These are phyloP conservation scores for Pseudozyma flocculosa DNA, from an alignment of 1,284 basidiomycete species.

Conservation along the genomic window DNA sequence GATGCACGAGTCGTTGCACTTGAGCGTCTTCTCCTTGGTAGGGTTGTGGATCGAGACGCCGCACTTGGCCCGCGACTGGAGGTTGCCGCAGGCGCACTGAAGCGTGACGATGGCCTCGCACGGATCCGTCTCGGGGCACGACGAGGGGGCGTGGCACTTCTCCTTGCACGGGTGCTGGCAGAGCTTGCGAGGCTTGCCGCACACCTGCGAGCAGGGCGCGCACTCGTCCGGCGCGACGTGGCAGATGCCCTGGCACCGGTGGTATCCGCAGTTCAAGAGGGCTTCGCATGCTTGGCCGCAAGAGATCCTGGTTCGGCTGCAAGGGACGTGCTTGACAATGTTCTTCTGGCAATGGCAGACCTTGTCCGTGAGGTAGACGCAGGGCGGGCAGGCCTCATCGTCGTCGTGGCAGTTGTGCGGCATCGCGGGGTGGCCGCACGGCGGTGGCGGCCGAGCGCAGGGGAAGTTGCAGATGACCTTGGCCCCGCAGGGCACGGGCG, in stretches of 20 bases:
- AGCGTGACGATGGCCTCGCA: slow-evolving; percentile 50
- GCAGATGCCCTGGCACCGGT: slow-evolving; percentile 49
- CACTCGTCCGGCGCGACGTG: slow-evolving; percentile 45
- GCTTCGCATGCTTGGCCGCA: slow-evolving; percentile 50
- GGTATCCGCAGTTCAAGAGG: slow-evolving; percentile 50
- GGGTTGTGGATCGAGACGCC: slow-evolving; percentile 35
- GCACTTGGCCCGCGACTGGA: slow-evolving; percentile 41
- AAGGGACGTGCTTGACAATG: slow-evolving; percentile 50
- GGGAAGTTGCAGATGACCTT: slow-evolving; percentile 51
- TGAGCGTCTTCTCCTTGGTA: slow-evolving; percentile 39
- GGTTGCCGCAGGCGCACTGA: slow-evolving; percentile 51
- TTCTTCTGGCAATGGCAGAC: slow-evolving; percentile 52
- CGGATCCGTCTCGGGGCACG: slow-evolving; percentile 48
- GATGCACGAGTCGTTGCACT: slow-evolving; percentile 52
- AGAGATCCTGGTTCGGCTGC: slow-evolving; percentile 44
- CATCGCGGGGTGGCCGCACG: slow-evolving; percentile 54
- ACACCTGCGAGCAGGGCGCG: slow-evolving; percentile 45
- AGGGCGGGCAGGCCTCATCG: slow-evolving; percentile 52
- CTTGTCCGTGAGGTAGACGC: slow-evolving; percentile 52
- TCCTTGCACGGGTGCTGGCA: slow-evolving; percentile 52
- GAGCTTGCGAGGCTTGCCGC: slow-evolving; percentile 45
- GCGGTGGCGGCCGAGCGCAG: slow-evolving; percentile 44
- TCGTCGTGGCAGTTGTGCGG: slow-evolving; percentile 53
- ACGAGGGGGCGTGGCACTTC: slow-evolving; percentile 51
- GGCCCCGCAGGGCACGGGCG: slow-evolving; percentile 55